phyloP scores from a whole-genome alignment of 768 basidiomycete species.

The Coprinellus micaceus region DNA sequence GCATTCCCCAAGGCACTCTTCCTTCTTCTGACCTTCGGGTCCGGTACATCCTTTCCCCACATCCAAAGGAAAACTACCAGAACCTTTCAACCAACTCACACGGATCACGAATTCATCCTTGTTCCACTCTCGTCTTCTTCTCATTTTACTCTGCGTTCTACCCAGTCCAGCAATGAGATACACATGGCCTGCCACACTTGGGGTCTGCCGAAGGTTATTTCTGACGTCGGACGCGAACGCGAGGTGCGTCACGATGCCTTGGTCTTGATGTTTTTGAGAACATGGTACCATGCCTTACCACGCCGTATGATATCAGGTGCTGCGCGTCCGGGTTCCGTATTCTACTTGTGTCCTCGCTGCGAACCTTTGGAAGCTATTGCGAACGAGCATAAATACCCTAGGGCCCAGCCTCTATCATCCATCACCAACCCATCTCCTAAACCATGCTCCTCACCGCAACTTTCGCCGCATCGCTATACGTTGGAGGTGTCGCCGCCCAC shows the following conservation, averaged over 20 bases:
- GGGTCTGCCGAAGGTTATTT: background rate
- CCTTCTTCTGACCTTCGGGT: background rate
- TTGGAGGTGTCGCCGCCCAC: conserved; percentile 33
- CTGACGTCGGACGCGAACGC: background rate
- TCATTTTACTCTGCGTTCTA: too few relatives aligned
- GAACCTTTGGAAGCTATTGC: background rate
- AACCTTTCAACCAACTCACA: background rate
- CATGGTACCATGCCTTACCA: background rate
- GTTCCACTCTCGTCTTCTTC: too few relatives aligned
- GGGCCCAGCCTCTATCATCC: background rate
- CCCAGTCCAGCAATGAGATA: background rate
- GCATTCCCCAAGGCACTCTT: background rate
- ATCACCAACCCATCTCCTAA: background rate
- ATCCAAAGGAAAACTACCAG: background rate
- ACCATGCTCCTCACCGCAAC: conserved; percentile 28
- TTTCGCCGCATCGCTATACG: conserved; percentile 26
- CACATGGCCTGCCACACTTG: background rate
- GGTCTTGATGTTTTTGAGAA: too few relatives aligned
- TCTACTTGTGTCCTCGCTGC: background rate
- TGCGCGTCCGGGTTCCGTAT: background rate
- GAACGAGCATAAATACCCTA: background rate
- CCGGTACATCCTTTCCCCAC: background rate
- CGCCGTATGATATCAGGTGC: background rate
- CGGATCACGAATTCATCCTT: background rate
- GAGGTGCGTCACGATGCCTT: background rate